Base-by-base conservation (phyloP, 2,329 filamentous ascomycete species). In the Diaporthe australafricana region DNA sequence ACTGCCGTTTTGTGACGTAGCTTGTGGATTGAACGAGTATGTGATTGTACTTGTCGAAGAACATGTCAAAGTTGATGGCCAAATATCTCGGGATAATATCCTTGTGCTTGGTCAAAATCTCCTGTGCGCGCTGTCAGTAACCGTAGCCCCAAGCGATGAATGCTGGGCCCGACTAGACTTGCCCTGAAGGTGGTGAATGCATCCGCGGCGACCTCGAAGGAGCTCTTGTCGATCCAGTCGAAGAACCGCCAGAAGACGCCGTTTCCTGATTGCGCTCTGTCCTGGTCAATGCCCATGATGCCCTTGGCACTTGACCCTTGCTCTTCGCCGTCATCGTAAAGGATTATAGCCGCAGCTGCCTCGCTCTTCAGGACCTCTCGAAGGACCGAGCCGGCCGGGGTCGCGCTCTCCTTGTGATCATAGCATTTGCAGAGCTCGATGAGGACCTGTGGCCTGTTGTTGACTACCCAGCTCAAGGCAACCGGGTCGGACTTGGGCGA, bases 211-310 rank as follows among this genome's bases (percentile, higher is more conserved):
- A 98, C 94, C 85, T 99, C 96, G 79, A 99, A 99, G 38, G 93
- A 95, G 77, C 95, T 94, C 83, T 94, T 94, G 84, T 98, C 95
- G 78, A 99, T 97, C 94, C 96, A 99, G 74, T 93, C 91, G 79
- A 99, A 98, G 83, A 98, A 98, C 57, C 90, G 92, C 96, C 96
- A 99, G 81, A 99, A 98, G 2, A 98, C 91, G 3, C 96, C 96
- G 55, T 91, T 88, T 16, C 95, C 95, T 57, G 89, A 92, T 77
- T 96, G 93, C 42, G 89, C 90, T 50, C 90, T 84, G 73, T 94
- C 92, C 57, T 92, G 90, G 77, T 96, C 93, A 74, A 98, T 93
- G 27, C 90, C 91, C 66, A 88, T 91, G 48, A 97, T 86, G 52
- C 94, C 93, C 75, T 94, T 91, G n/a, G 90, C 89, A 76, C 90